A percentile compares a stretch with the other conserved stretches of the same genome.
These are phyloP conservation scores for Myxozyma melibiosi DNA, from an alignment of 805 yeast species.

Conservation along the genomic window DNA sequence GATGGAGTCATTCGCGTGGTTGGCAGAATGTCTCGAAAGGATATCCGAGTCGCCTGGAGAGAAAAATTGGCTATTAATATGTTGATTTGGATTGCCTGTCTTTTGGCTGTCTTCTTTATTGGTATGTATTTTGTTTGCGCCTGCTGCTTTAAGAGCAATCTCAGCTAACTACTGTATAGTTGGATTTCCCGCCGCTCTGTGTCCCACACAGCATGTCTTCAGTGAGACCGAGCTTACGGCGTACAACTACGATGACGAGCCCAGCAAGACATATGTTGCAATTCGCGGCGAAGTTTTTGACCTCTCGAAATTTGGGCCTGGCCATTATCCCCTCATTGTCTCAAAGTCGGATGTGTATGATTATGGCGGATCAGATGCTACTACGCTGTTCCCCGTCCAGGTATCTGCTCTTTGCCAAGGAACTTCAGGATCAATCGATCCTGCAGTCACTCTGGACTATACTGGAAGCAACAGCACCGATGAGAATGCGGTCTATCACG, in stretches of 20 bases:
- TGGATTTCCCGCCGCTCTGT: constrained; percentile 47
- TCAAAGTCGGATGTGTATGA: constrained; percentile 41
- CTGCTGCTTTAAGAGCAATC: constrained; percentile 39
- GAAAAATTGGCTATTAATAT: constrained; percentile 48
- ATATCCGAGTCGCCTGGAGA: constrained; percentile 48
- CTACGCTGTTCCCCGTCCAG: constrained; percentile 46
- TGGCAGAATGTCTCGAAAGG: constrained; percentile 42
- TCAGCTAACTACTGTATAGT: constrained; percentile 28
- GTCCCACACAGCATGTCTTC: constrained; percentile 46
- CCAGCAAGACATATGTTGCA: constrained; percentile 42
- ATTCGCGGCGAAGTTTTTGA: constrained; percentile 48
- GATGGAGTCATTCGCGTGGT: constrained; percentile 40
- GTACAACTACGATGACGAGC: constrained; percentile 38
- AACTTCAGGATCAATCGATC: constrained; percentile 42
- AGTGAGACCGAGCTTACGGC: constrained; percentile 41
- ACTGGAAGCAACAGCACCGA: constrained; percentile 43
- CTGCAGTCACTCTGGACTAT: constrained; percentile 38
- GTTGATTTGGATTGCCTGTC: constrained; percentile 47
- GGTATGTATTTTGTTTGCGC: constrained; percentile 18
- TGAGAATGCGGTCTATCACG: constrained; percentile 46
- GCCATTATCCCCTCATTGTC: constrained; percentile 47
- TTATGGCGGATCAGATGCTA: constrained; percentile 45
- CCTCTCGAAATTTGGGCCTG: constrained; percentile 43
- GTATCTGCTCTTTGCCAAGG: constrained; percentile 46
- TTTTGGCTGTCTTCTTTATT: constrained; percentile 21